Evolutionary conservation across 371 early-diverging fungal genomes (phyloP), one percentile per base, ranked within the genome.

Genomic region (Conidiobolus incongruus): DNA sequence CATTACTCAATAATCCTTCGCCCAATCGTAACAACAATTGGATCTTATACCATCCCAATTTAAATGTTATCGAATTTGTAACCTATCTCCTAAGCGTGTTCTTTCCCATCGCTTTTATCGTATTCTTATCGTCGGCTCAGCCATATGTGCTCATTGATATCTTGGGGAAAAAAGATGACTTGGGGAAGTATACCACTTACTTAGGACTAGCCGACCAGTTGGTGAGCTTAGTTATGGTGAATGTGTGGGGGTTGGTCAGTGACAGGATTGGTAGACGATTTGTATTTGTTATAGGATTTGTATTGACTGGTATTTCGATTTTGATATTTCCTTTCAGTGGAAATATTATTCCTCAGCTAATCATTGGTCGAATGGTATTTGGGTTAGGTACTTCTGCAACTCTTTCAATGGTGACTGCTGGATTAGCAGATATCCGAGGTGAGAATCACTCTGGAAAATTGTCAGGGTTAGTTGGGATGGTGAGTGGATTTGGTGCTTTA

Each of bases 351-450:
- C 71, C 69, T 6, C 55, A 48, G 15, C 52, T 67, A 54, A 38
- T 70, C 24, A 51, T 61, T 37, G 57, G 60, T 50, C 65, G 70
- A 35, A 53, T 63, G 34, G 47, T 63, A 45, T 78, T 69, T 54
- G 68, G 76, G 0, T 35, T 77, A 13, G 86, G 86, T 8, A 68
- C 77, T 2, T 62, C 80, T 7, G 77, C 76, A 0, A 55, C 65
- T 4, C 66, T 69, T 2, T 52, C 72, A 19, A 82, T 85, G 86
- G 62, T 75, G 62, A 63, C 70, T 1, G 70, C 66, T 10, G 56
- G 64, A 28, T 48, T 70, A 42, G 56, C 63, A 16, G 70, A 72
- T 50, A 54, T 63, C 1, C 59, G 63, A 0, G 58, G 62, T 22
- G 59, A 61, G 0, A n/a, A n/a, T n/a, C 55, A 61, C 26, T 62